These are phyloP conservation scores for Aspergillus versicolor DNA, from an alignment of 2,329 filamentous ascomycete species.

Conservation along the genomic window DNA sequence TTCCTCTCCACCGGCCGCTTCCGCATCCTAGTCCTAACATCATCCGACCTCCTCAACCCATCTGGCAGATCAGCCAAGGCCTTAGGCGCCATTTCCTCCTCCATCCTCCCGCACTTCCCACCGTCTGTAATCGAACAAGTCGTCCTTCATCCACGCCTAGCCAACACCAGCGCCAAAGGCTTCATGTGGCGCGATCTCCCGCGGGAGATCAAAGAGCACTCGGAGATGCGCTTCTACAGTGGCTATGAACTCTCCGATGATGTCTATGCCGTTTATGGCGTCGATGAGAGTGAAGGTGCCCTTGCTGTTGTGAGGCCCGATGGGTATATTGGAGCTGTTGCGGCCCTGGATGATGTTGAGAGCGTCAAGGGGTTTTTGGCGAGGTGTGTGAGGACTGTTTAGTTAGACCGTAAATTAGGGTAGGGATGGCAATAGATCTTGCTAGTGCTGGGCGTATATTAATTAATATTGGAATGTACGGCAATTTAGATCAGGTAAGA, in stretches of 20 bases:
- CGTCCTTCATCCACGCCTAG: conserved; percentile 32
- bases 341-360: conserved; percentile 27
- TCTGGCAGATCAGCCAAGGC: conserved; percentile 27
- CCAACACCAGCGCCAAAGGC: not conserved
- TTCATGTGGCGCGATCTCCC: conserved; percentile 38
- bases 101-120: conserved; percentile 27
- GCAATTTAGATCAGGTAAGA: not conserved
- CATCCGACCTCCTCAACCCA: conserved; percentile 33
- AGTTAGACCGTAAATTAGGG: not conserved
- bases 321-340: conserved; percentile 36
- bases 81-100: conserved; percentile 22
- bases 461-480: not conserved
- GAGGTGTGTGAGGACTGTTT: conserved; percentile 16
- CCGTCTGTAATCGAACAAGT: conserved; percentile 33
- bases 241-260: conserved; percentile 33
- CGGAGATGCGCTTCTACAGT: conserved; percentile 38
- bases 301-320: conserved; percentile 40
- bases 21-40: conserved; percentile 36
- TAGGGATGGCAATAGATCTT: not conserved
- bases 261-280: conserved; percentile 37
- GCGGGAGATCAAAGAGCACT: conserved; percentile 29
- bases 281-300: conserved; percentile 29
- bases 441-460: not conserved
- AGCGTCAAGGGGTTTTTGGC: conserved; percentile 28
- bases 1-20: conserved; percentile 39